These are phyloP conservation scores for Boletus rufocinnamomeus DNA, from an alignment of 768 basidiomycete genomes.

Conservation along the genomic window DNA sequence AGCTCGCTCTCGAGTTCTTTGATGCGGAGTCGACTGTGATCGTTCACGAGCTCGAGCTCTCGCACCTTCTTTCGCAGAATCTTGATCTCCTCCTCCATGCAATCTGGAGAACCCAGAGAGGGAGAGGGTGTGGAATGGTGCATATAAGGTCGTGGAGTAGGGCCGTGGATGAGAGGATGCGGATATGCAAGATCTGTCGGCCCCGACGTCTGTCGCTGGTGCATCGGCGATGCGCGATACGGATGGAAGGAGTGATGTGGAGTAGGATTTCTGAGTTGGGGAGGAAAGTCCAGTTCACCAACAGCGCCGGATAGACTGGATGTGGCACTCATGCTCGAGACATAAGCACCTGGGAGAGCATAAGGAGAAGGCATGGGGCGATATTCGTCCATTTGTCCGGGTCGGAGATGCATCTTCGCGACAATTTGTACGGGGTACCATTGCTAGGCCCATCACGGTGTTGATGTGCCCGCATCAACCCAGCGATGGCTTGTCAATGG, in stretches of 20 bases:
- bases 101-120: conserved; percentile 18
- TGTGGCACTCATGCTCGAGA: conserved; percentile 46
- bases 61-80: conserved; percentile 57
- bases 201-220: conserved; percentile 26
- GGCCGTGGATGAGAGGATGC: conserved; percentile 16
- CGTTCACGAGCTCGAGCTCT: conserved; percentile 64
- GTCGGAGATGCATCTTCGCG: conserved; percentile 35
- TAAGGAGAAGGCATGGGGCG: conserved; percentile 34
- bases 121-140: conserved; percentile 22
- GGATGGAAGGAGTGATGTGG: conserved; percentile 32
- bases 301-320: conserved; percentile 64
- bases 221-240: conserved; percentile 25
- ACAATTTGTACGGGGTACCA: conserved; percentile 32
- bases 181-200: conserved; percentile 26
- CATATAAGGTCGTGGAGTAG: conserved; percentile 23
- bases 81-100: conserved; percentile 51
- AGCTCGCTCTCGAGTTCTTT: conserved; percentile 50
- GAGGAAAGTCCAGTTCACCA: conserved; percentile 50
- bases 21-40: conserved; percentile 49
- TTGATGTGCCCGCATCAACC: conserved; percentile 28
- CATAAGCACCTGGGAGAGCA: conserved; percentile 35
- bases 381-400: conserved; percentile 44
- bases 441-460: conserved; percentile 25
- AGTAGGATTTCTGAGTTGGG: conserved; percentile 33
- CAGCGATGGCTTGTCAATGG: conserved; percentile 27